These are phyloP conservation scores for Diaporthe vexans DNA, from an alignment of 2,329 filamentous ascomycete species.

Conservation along the genomic window DNA sequence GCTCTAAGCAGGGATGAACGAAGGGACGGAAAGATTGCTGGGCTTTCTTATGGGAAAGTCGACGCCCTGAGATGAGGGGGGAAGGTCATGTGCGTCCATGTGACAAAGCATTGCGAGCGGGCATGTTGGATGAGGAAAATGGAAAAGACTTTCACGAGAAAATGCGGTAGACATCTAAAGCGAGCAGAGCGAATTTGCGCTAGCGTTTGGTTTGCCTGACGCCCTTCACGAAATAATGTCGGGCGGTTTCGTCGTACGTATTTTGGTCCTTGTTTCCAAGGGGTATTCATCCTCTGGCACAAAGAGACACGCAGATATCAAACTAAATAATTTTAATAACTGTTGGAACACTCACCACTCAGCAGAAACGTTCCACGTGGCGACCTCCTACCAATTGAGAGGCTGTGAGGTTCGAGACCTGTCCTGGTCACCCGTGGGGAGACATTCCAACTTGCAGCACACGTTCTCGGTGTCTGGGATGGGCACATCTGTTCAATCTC, in stretches of 20 bases:
- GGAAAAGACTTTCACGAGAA: background rate
- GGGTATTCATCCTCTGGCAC: background rate
- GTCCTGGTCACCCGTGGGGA: too few species aligned
- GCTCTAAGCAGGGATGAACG: conserved; percentile 36
- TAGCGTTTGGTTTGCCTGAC: background rate
- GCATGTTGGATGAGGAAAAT: background rate
- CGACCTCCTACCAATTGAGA: accelerated
- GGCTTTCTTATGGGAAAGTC: background rate
- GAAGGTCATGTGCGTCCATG: background rate
- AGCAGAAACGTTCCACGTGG: accelerated
- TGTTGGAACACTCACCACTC: background rate
- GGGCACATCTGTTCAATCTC: background rate
- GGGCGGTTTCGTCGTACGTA: conserved; percentile 22
- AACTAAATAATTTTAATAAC: conserved; percentile 28
- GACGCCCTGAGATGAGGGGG: background rate
- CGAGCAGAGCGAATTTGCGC: background rate
- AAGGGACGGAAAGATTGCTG: background rate
- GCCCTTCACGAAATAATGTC: background rate
- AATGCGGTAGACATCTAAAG: background rate
- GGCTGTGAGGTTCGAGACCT: background rate
- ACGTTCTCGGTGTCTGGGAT: background rate
- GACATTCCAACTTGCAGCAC: too few species aligned
- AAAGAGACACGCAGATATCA: conserved; percentile 13
- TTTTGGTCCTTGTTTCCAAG: background rate
- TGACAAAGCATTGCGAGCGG: background rate